Base-by-base conservation (phyloP, 768 basidiomycete species). In the Rhizopogon vesiculosus region DNA sequence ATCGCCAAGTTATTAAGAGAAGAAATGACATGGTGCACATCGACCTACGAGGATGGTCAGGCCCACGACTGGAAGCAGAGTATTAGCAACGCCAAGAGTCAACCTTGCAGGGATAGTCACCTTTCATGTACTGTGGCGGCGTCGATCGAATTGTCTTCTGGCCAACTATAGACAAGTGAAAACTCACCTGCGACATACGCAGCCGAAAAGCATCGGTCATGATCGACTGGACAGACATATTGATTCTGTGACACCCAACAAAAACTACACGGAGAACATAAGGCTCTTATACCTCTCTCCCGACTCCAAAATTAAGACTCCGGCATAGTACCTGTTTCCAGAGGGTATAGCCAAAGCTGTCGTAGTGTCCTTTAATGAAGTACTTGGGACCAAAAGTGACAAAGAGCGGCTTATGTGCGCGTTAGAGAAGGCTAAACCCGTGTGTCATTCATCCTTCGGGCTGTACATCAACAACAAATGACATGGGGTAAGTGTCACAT, bases 51-150 rank as follows among this genome's bases (percentile, higher is more conserved):
- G 31, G 18, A 56, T 51, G 16, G 9, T 40, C n/a, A 56, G 19
- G 8, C 49, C 40, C 1, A 28, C 38, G 3, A 52, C 49, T 52
- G 31, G 6, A 42, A 28, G 18, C 15, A 7, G 12, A 22, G 13
- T 8, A 7, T 25, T 52, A 38, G 22, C 25, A 13, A 33, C 19
- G 18, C 7, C 1, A 35, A 18, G 12, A 7, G 3, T 12, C 15
- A 28, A 13, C 18, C 12, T 43, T 33, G 46, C 7, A 35, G 31
- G 25, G 35, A 29, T 10, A n/a, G 15, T 15, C 16, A 43, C 50
- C 55, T 56, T 56, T 56, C 50, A 51, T 52, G 18, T 29, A 52
- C 55, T 56, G 48, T 41, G 16, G 22, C 10, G n/a, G 33, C 18
- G 49, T 16, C 45, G 25, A 35, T 31, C 25, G 46, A n/a, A 35